These are phyloP conservation scores for Trypanosoma avium DNA, from an alignment of 208 protist genomes.

Conservation along the genomic window DNA sequence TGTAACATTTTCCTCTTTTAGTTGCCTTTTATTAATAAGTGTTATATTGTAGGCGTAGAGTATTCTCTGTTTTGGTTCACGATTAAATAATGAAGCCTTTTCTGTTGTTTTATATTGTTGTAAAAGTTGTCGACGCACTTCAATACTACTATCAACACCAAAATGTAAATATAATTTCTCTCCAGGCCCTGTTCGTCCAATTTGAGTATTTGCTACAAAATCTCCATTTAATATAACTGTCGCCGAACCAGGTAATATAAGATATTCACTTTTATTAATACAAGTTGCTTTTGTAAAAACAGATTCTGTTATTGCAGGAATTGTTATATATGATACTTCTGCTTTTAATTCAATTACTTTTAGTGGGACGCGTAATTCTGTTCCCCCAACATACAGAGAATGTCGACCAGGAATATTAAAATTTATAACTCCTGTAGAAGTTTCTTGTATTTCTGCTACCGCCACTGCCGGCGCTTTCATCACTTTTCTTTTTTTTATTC, in stretches of 20 bases:
- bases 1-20: slow-evolving; percentile 7
- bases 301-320: slow-evolving; percentile 14
- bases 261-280: slow-evolving; percentile 28
- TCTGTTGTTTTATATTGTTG: slow-evolving; percentile 8
- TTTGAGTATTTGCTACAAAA: slow-evolving; percentile 24
- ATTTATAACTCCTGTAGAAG: slow-evolving; percentile 16
- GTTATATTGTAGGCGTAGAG: slow-evolving; percentile 21
- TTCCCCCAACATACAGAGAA: slow-evolving; percentile 11
- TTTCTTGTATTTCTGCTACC: slow-evolving; percentile 5
- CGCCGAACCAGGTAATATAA: slow-evolving; percentile 19
- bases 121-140: slow-evolving; percentile 22
- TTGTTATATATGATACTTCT: slow-evolving; percentile 21
- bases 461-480: too few species aligned
- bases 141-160: slow-evolving; percentile 28
- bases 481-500: too few species aligned
- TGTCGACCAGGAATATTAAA: slow-evolving; percentile 19
- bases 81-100: slow-evolving; percentile 9
- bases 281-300: slow-evolving; percentile 26
- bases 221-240: slow-evolving; percentile 29
- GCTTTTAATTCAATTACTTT: slow-evolving; percentile 20
- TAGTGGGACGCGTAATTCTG: slow-evolving; percentile 23
- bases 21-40: slow-evolving; percentile 25
- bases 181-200: slow-evolving; percentile 22
- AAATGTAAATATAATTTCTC: slow-evolving; percentile 26
- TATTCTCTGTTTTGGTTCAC: slow-evolving; percentile 14